Evolutionary conservation across 2,329 filamentous ascomycete genomes (phyloP).

Genomic region (Penicillium sclerotiorum): DNA sequence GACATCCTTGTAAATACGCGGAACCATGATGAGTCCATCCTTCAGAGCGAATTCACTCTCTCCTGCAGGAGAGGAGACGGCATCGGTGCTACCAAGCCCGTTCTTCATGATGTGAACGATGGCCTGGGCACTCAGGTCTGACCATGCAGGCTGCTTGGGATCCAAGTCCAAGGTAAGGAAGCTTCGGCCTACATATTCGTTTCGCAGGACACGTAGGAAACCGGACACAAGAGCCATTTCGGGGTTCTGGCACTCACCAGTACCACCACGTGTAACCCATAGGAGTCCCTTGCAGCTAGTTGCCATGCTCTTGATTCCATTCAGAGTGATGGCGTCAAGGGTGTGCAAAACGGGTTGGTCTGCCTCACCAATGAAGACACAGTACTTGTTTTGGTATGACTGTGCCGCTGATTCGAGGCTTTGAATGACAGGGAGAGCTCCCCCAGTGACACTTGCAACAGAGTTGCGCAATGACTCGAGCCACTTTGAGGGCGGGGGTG

Average conservation of each 20-base stretch:
- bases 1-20: conserved; percentile 1
- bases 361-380: conserved; percentile 8
- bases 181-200: not conserved
- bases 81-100: not conserved
- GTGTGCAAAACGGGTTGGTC: not conserved
- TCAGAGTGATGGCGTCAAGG: not conserved
- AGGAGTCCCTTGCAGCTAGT: conserved; percentile 3
- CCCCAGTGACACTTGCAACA: not conserved
- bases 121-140: not conserved
- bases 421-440: not conserved
- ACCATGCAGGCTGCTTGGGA: not conserved
- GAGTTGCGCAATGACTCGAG: not conserved
- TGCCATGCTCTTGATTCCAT: not conserved
- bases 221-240: conserved; percentile 2
- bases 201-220: conserved; percentile 4
- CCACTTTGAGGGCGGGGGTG: not conserved
- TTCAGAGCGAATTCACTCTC: conserved; percentile 5
- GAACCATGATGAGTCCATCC: conserved; percentile 3
- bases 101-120: not conserved
- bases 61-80: not conserved
- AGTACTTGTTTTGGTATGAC: not conserved
- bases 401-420: not conserved
- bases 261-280: conserved; percentile 11
- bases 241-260: conserved; percentile 4
- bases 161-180: conserved; percentile 9